These are phyloP conservation scores for Sclerotinia glacialis DNA, from an alignment of 2,329 filamentous ascomycete genomes.

Conservation along the genomic window DNA sequence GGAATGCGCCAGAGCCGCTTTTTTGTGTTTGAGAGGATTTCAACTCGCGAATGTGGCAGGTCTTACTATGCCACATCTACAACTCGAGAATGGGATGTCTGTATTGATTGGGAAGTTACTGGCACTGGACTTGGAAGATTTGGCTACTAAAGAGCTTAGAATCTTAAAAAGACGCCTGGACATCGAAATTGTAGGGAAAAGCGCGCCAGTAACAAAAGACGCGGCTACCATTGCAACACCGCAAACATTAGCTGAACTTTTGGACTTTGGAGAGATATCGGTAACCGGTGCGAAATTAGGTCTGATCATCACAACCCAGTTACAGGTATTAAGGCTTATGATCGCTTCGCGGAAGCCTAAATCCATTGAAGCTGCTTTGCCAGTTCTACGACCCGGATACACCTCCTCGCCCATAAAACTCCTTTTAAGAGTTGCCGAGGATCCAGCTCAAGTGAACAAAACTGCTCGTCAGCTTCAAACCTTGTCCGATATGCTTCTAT, in stretches of 20 bases:
- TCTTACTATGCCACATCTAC: constrained; percentile 57
- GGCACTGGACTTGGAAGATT: constrained; percentile 60
- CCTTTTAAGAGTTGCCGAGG: constrained; percentile 46
- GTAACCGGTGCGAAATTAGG: constrained; percentile 47
- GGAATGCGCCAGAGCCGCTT: constrained; percentile 68
- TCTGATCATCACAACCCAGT: constrained; percentile 62
- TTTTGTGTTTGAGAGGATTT: constrained; percentile 59
- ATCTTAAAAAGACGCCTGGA: constrained; percentile 64
- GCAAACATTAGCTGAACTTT: constrained; percentile 54
- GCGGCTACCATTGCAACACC: constrained; percentile 42
- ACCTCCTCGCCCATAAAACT: constrained; percentile 58
- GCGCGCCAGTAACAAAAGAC: constrained; percentile 28
- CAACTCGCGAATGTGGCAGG: constrained; percentile 51
- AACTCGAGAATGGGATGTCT: constrained; percentile 72
- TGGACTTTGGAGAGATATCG: constrained; percentile 56
- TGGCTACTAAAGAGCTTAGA: constrained; percentile 66
- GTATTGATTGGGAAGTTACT: constrained; percentile 66
- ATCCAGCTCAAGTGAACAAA: constrained; percentile 52
- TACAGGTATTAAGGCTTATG: constrained; percentile 63
- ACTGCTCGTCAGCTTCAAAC: constrained; percentile 63
- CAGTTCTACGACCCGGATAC: constrained; percentile 52
- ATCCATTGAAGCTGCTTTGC: constrained; percentile 56
- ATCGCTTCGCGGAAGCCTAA: constrained; percentile 57
- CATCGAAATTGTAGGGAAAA: constrained; percentile 35
- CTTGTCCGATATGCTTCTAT: constrained; percentile 62